Evolutionary conservation across 495 filamentous ascomycete genomes (phyloP).

Genomic region (Aspergillus ostianus): DNA sequence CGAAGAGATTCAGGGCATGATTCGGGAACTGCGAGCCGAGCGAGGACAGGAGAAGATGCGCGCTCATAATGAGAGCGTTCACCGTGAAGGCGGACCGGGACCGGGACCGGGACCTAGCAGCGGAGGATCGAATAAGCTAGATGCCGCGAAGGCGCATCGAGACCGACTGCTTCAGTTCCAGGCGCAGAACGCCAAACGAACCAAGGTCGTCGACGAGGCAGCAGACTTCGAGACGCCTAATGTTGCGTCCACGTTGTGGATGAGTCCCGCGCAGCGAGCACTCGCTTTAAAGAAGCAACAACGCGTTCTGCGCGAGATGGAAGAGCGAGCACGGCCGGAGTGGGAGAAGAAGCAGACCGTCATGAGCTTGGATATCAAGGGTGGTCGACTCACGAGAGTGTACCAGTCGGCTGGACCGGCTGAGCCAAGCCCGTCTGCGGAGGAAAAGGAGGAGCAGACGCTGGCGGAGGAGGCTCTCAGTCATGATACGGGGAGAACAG

Average conservation of each 20-base stretch:
- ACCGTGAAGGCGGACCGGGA: conserved; percentile 39
- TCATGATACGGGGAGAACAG: conserved; percentile 15
- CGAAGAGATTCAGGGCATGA: conserved; percentile 77
- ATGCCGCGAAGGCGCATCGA: conserved; percentile 63
- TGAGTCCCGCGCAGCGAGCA: conserved; percentile 81
- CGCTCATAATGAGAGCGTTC: conserved; percentile 72
- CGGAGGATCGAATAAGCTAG: conserved; percentile 43
- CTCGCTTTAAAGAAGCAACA: conserved; percentile 88
- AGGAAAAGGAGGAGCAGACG: conserved; percentile 34
- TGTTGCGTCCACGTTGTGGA: conserved; percentile 76
- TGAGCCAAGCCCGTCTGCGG: conserved; percentile 25
- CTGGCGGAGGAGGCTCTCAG: conserved; percentile 30
- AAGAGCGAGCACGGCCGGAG: conserved; percentile 85
- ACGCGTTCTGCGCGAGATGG: conserved; percentile 79
- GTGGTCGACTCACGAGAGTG: conserved; percentile 70
- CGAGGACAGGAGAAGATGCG: conserved; percentile 82
- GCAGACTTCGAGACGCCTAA: conserved; percentile 83
- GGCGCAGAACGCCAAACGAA: conserved; percentile 81
- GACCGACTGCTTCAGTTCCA: conserved; percentile 83
- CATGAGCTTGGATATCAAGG: conserved; percentile 79
- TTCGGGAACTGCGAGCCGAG: conserved; percentile 81
- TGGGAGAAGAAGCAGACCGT: conserved; percentile 91
- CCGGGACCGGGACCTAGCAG: conserved; percentile 29
- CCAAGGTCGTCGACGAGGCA: conserved; percentile 87
- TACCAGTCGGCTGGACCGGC: conserved; percentile 52